Evolutionary conservation across 2,329 filamentous ascomycete species (phyloP).

Genomic region (Sarocladium brachiariae): DNA sequence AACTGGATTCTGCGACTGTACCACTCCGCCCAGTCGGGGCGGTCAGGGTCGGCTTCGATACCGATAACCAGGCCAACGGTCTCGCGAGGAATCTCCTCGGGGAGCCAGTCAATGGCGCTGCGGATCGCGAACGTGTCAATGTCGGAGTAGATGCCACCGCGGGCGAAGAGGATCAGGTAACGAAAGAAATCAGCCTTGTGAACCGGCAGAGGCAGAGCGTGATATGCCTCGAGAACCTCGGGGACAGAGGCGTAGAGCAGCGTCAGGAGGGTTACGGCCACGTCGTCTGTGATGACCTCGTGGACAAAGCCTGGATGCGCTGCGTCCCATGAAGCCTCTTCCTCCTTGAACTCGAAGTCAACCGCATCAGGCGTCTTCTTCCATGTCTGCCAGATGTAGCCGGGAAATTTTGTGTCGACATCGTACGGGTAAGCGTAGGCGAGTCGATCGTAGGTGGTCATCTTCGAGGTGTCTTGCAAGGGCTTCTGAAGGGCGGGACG

Average conservation of each 20-base stretch:
- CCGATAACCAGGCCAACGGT: constrained; percentile 83
- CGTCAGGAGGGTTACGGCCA: constrained; percentile 72
- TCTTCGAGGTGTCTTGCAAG: constrained; percentile 62
- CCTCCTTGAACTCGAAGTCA: constrained; percentile 72
- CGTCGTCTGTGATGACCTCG: constrained; percentile 90
- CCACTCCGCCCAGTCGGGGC: constrained; percentile 89
- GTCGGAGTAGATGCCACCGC: constrained; percentile 69
- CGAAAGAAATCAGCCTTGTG: constrained; percentile 76
- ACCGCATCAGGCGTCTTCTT: constrained; percentile 73
- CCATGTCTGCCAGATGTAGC: constrained; percentile 99
- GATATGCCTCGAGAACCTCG: constrained; percentile 71
- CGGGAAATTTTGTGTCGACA: constrained; percentile 79
- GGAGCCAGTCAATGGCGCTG: constrained; percentile 83
- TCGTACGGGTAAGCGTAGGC: constrained; percentile 94
- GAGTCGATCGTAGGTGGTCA: constrained; percentile 72
- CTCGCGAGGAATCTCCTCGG: constrained; percentile 65
- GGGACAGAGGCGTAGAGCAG: constrained; percentile 81
- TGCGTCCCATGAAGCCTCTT: constrained; percentile 85
- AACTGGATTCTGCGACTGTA: constrained; percentile 96
- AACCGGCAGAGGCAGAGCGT: constrained; percentile 64
- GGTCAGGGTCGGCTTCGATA: constrained; percentile 93
- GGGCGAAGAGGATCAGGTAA: constrained; percentile 59
- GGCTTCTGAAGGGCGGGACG: constrained; percentile 43
- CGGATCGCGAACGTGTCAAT: constrained; percentile 87
- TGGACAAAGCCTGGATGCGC: constrained; percentile 88